Conservation (phyloP, 345 rosid species). For the Citrus inodora region DNA sequence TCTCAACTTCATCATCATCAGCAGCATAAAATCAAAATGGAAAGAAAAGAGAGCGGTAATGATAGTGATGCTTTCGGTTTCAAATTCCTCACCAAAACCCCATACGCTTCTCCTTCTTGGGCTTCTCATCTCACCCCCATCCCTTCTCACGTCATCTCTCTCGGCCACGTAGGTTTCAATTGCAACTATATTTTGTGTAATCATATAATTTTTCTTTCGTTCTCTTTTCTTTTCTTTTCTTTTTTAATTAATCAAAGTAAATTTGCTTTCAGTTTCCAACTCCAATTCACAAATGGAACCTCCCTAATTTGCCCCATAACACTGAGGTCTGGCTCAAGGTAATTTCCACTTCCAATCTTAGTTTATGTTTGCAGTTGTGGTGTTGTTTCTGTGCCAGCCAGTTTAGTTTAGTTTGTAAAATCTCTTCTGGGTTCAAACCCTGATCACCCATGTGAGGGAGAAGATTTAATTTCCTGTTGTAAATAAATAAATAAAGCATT, state of each 20-base stretch:
- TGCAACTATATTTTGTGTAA: background rate
- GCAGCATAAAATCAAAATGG: background rate
- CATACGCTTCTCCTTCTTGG: conserved; percentile 69
- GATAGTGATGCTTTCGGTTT: conserved; percentile 21
- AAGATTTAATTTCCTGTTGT: no score
- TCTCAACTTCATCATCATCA: background rate
- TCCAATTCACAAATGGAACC: conserved; percentile 86
- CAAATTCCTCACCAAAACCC: conserved; percentile 48
- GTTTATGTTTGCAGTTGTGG: no score
- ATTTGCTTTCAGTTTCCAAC: conserved; percentile 52
- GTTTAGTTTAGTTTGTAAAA: no score
- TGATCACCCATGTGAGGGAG: no score
- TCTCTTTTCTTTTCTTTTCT: background rate
- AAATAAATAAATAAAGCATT: no score
- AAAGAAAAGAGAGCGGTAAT: background rate
- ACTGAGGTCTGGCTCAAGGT: conserved; percentile 90
- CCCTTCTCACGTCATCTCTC: conserved; percentile 62
- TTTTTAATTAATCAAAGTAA: background rate
- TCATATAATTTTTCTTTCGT: background rate
- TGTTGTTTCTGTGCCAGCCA: no score
- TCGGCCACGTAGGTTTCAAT: conserved; percentile 47
- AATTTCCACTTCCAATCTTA: background rate
- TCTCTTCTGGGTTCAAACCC: no score
- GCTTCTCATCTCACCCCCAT: conserved; percentile 62
- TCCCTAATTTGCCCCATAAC: conserved; percentile 69